Evolutionary conservation across 2,329 filamentous ascomycete species (phyloP).

Genomic region (Capronia coronata): DNA sequence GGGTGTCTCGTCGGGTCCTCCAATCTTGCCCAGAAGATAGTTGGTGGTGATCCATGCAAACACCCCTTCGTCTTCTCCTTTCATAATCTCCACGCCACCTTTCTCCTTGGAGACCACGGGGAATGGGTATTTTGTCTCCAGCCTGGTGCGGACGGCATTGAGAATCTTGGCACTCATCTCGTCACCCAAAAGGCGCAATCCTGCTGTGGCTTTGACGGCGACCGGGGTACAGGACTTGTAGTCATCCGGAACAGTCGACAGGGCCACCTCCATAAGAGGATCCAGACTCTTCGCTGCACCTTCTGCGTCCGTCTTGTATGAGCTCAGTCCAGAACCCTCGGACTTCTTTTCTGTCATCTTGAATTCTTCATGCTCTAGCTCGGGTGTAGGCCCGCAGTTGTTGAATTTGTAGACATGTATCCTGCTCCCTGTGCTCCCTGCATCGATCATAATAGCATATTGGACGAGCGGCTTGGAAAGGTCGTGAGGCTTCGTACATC

Average conservation of each 20-base stretch:
- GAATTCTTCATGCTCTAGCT: slow-evolving; percentile 87
- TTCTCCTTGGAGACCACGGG: slow-evolving; percentile 81
- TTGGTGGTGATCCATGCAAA: slow-evolving; percentile 99
- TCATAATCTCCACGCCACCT: slow-evolving; percentile 92
- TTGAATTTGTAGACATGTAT: slow-evolving; percentile 99
- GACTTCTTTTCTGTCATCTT: slow-evolving; percentile 84
- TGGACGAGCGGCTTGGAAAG: slow-evolving; percentile 90
- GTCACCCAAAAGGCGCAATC: slow-evolving; percentile 75
- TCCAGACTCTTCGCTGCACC: slow-evolving; percentile 87
- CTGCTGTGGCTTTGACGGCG: slow-evolving; percentile 96
- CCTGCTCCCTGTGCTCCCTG: slow-evolving; percentile 91
- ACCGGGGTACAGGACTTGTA: slow-evolving; percentile 88
- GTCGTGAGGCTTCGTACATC: slow-evolving; percentile 76
- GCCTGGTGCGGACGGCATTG: slow-evolving; percentile 69
- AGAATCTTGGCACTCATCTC: slow-evolving; percentile 80
- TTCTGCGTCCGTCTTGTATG: slow-evolving; percentile 77
- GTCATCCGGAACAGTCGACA: slow-evolving; percentile 76
- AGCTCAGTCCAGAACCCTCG: slow-evolving; percentile 72
- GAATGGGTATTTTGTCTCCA: slow-evolving; percentile 90
- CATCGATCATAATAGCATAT: slow-evolving; percentile 98
- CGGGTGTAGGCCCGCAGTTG: slow-evolving; percentile 92
- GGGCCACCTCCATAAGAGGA: slow-evolving; percentile 74
- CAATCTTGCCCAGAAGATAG: slow-evolving; percentile 96
- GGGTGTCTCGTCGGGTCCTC: slow-evolving; percentile 77
- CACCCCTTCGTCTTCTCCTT: slow-evolving; percentile 91